Evolutionary conservation across 2,329 filamentous ascomycete genomes (phyloP).

Genomic region (Alternaria sp.): DNA sequence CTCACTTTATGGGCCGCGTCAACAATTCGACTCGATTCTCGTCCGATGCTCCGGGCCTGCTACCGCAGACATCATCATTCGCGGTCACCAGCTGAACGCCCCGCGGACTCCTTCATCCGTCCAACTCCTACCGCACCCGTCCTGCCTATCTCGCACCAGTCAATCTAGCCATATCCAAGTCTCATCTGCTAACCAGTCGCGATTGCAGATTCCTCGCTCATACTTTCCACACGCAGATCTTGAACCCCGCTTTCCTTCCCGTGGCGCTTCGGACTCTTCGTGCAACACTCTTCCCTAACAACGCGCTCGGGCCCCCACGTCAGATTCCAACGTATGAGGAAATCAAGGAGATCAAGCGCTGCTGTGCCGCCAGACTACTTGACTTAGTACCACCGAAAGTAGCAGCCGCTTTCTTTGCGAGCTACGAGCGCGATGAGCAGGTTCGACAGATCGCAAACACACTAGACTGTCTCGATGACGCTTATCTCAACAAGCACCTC

Average conservation of each 20-base stretch:
- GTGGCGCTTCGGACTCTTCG: conserved; percentile 70
- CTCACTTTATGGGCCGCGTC: conserved; percentile 25
- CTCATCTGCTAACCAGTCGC: conserved; percentile 34
- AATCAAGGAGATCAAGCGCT: conserved; percentile 67
- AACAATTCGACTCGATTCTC: conserved; percentile 9
- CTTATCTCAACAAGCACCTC: conserved; percentile 92
- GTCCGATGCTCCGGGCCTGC: conserved; percentile 3
- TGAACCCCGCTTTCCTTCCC: conserved; percentile 54
- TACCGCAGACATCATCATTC: conserved; percentile 9
- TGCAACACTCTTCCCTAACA: conserved; percentile 84
- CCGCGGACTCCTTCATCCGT: conserved; percentile 22
- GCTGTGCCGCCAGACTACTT: conserved; percentile 67
- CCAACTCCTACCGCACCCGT: conserved; percentile 11
- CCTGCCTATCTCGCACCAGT: conserved; percentile 35
- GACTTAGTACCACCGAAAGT: conserved; percentile 56
- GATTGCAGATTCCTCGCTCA: conserved; percentile 54
- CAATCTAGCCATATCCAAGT: conserved; percentile 19
- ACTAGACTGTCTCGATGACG: conserved; percentile 77
- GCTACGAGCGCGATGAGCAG: conserved; percentile 56
- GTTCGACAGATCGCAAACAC: conserved; percentile 66
- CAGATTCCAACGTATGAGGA: conserved; percentile 65
- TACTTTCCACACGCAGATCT: conserved; percentile 50
- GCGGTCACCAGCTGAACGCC: conserved; percentile 32
- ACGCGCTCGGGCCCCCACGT: conserved; percentile 70
- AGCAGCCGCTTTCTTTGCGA: conserved; percentile 40